Evolutionary conservation across 106 monocot species (phyloP), one percentile per base, ranked within the genome.

Genomic region (Platanthera guangdongensis): DNA sequence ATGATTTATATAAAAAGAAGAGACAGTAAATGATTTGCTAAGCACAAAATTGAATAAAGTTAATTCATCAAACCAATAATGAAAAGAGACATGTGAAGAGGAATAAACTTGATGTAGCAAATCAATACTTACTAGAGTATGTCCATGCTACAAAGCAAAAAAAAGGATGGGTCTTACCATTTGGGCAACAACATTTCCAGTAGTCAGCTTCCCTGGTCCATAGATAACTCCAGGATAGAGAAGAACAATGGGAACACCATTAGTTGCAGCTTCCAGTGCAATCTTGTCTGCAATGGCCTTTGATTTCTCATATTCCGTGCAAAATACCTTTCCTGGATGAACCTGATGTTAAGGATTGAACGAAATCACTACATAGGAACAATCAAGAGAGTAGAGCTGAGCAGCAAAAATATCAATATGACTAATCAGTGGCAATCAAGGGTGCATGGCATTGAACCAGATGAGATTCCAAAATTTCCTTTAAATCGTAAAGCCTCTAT

Each of bases 251-350:
- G 99, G 94, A 47, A 89, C 62, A 19, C 94, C 94, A 80, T 89
- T 85, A 49, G 82, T 77, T 45, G 90, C 99, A 75, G 99, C 94
- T 77, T 90, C 77, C 74, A 88, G 52, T 49, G 94, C 99, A 86
- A 94, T 82, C 68, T 80, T 75, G 80, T 99, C 94, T 32, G 99
- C 88, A 69, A 88, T 73, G 52, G 49, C 88, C 74, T 99, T 99
- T 14, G 99, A 99, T 52, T 88, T 99, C 74, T 99, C 99, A 81
- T 99, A 99, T 68, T 99, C 99, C 46, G 99, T 94, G 85, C 94
- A 99, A 54, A 92, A 99, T 73, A 75, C 75, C 68, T 85, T 99
- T 22, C 82, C 86, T 21, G 85, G 65, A 80, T 99, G 94, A 50
- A 90, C 57, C 99, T 99, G 48, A 84, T 80, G 70, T 16, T 48